These are phyloP conservation scores for Austroboletus festivus DNA, from an alignment of 768 basidiomycete species.

Conservation along the genomic window DNA sequence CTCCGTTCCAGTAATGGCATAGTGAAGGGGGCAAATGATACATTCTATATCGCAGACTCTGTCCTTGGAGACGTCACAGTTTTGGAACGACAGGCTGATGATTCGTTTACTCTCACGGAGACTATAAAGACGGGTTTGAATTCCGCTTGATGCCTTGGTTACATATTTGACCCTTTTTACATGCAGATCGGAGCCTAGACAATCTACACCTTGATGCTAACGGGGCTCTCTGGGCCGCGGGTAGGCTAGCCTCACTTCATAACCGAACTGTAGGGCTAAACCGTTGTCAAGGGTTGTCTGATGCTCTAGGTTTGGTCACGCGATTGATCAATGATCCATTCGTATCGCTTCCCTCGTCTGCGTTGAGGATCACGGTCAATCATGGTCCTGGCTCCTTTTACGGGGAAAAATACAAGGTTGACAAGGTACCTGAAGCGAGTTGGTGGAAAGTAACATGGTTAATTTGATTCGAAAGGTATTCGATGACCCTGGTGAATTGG, in stretches of 20 bases:
- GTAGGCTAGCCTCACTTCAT: slow-evolving; percentile 31
- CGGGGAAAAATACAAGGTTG: slow-evolving; percentile 56
- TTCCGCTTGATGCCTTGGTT: slow-evolving; percentile 3
- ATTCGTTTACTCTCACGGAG: slow-evolving; percentile 55
- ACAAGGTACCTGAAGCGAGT: slow-evolving; percentile 42
- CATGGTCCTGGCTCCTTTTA: slow-evolving; percentile 49
- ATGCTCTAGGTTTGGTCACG: slow-evolving; percentile 31
- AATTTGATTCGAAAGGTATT: slow-evolving; percentile 46
- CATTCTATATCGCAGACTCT: slow-evolving; percentile 56
- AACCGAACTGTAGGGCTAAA: neutral
- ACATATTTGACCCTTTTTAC: slow-evolving; percentile 5
- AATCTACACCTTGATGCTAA: slow-evolving; percentile 59
- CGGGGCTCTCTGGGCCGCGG: slow-evolving; percentile 62
- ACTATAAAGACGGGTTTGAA: slow-evolving; percentile 48
- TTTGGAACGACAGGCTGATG: slow-evolving; percentile 56
- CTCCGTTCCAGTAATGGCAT: slow-evolving; percentile 72
- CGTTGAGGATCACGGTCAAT: slow-evolving; percentile 52
- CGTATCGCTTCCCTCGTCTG: slow-evolving; percentile 44
- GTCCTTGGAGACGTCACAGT: slow-evolving; percentile 46
- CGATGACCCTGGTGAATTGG: slow-evolving; percentile 60
- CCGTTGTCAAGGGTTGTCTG: slow-evolving; percentile 39
- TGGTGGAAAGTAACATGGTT: neutral
- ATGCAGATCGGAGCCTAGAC: slow-evolving; percentile 50
- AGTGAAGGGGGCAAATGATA: slow-evolving; percentile 51
- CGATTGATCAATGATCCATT: slow-evolving; percentile 45